A percentile compares a stretch with the other conserved stretches of the same genome.
Evolutionary conservation across 2,329 filamentous ascomycete species (phyloP).

Genomic region (Albophoma yamanashiensis): DNA sequence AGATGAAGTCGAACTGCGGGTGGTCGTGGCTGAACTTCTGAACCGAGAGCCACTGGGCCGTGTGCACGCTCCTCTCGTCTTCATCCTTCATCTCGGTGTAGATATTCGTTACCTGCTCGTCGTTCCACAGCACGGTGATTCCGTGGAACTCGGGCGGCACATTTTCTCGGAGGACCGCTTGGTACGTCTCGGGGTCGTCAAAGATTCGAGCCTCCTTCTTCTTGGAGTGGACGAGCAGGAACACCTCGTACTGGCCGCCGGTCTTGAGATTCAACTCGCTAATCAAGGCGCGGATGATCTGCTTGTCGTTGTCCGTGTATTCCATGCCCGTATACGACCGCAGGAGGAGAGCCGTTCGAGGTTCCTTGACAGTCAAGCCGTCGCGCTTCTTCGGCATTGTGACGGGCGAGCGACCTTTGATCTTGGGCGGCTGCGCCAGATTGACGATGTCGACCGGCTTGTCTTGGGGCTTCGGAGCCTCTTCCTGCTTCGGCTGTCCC

Average conservation of each 20-base stretch:
- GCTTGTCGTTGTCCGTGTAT: conserved; percentile 70
- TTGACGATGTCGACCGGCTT: neutral
- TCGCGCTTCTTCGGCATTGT: conserved; percentile 4
- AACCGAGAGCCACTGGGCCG: conserved; percentile 58
- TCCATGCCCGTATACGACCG: conserved; percentile 65
- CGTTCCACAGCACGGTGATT: conserved; percentile 66
- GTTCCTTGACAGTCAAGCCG: conserved; percentile 23
- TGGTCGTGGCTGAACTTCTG: conserved; percentile 68
- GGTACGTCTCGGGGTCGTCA: conserved; percentile 47
- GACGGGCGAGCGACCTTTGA: conserved; percentile 5
- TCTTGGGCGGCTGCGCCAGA: conserved; percentile 1
- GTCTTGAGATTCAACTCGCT: conserved; percentile 65
- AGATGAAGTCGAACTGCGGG: conserved; percentile 70
- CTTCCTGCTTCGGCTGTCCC: neutral
- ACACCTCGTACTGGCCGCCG: conserved; percentile 72
- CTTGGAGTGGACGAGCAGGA: conserved; percentile 71
- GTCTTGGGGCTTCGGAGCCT: neutral
- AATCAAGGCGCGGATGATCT: conserved; percentile 69
- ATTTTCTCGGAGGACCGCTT: conserved; percentile 46
- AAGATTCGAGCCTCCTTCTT: conserved; percentile 47
- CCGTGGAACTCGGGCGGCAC: conserved; percentile 60
- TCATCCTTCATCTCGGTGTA: conserved; percentile 65
- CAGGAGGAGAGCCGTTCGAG: conserved; percentile 63
- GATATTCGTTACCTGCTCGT: conserved; percentile 60
- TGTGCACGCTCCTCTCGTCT: conserved; percentile 41